Evolutionary conservation across 768 basidiomycete species (phyloP).

Genomic region (Sistotremastrum suecicum): DNA sequence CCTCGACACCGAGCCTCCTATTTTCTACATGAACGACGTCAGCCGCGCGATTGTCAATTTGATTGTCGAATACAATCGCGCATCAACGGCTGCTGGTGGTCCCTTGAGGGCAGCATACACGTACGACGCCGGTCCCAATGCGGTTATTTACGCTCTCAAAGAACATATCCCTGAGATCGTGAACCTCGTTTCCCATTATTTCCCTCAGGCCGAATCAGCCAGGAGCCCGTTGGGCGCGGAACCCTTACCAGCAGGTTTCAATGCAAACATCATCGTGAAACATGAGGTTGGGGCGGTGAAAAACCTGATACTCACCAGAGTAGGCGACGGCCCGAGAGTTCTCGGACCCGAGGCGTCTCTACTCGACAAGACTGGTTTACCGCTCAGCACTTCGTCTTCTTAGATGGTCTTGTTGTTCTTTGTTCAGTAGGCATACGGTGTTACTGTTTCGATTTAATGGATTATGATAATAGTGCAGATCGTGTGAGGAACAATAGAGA

Average conservation of each 20-base stretch:
- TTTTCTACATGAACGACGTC: slow-evolving; percentile 99
- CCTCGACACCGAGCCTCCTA: slow-evolving; percentile 92
- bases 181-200: slow-evolving; percentile 63
- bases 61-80: slow-evolving; percentile 86
- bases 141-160: slow-evolving; percentile 83
- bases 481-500: too few relatives aligned
- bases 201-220: slow-evolving; percentile 72
- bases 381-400: slow-evolving; percentile 13
- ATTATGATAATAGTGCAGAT: too few relatives aligned
- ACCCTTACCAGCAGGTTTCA: slow-evolving; percentile 55
- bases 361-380: slow-evolving; percentile 54
- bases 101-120: slow-evolving; percentile 88
- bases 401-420: too few relatives aligned
- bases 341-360: slow-evolving; percentile 50
- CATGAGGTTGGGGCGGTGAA: slow-evolving; percentile 72
- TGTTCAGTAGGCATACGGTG: too few relatives aligned
- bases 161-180: slow-evolving; percentile 70
- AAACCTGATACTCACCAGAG: slow-evolving; percentile 79
- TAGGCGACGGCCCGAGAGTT: slow-evolving; percentile 82
- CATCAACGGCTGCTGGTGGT: slow-evolving; percentile 39
- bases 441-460: too few relatives aligned
- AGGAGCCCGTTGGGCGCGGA: slow-evolving; percentile 49
- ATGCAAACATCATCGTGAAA: slow-evolving; percentile 57
- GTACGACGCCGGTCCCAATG: slow-evolving; percentile 98
- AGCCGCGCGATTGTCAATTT: slow-evolving; percentile 83